These are phyloP conservation scores for Neospora caninum DNA, from an alignment of 169 alveolate genomes.

Conservation along the genomic window DNA sequence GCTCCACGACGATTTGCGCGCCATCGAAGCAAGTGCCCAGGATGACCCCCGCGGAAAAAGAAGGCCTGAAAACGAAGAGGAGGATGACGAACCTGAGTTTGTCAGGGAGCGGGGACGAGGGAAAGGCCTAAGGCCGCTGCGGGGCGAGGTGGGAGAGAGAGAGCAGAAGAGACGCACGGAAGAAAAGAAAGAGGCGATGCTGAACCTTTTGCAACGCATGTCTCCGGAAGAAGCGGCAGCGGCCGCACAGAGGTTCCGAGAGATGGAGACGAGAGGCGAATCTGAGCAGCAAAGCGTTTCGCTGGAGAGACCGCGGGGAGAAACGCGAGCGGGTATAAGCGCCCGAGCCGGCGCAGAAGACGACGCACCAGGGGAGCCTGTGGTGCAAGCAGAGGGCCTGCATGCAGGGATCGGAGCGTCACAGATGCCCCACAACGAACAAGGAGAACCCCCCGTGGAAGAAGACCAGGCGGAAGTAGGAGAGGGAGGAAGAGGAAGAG, in stretches of 20 bases:
- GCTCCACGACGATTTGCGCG: neutral
- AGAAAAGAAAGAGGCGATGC: neutral
- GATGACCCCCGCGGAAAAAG: too few relatives aligned
- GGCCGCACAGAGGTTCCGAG: neutral
- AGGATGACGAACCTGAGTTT: neutral
- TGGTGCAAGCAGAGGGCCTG: too few relatives aligned
- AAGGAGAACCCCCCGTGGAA: neutral
- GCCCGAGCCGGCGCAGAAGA: too few relatives aligned
- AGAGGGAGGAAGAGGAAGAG: neutral
- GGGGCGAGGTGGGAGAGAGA: neutral
- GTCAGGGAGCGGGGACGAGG: neutral
- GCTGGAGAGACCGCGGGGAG: too few relatives aligned
- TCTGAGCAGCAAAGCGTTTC: too few relatives aligned
- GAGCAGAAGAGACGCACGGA: neutral
- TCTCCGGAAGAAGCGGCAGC: neutral
- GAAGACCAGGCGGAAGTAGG: neutral
- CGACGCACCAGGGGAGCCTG: neutral
- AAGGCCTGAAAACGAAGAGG: neutral
- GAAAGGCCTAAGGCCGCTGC: too few relatives aligned
- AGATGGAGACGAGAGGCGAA: neutral
- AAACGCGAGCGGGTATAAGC: too few relatives aligned
- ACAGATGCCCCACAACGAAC: neutral
- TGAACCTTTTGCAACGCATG: neutral
- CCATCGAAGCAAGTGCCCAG: neutral
- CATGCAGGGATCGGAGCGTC: neutral